Base-by-base conservation (phyloP, 306 rosid species). In the Astragalus glycyphyllos region DNA sequence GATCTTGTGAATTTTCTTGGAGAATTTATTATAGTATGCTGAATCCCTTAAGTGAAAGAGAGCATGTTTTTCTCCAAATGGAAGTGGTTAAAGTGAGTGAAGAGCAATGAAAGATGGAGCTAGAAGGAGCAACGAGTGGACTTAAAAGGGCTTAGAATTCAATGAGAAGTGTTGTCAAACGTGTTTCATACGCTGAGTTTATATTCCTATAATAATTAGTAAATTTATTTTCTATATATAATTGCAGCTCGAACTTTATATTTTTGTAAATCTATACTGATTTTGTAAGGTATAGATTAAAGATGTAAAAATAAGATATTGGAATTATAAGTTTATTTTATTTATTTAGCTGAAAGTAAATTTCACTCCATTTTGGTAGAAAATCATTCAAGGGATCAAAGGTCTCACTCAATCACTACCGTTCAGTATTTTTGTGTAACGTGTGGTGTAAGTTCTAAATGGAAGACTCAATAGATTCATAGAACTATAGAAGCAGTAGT, bases 1-100 rank as follows among this genome's bases (percentile, higher is more conserved):
- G 79, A 85, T 75, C 79, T 84, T 64, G n/a, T n/a, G n/a, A n/a
- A n/a, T n/a, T n/a, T n/a, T n/a, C 31, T n/a, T 11, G 8, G 44
- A 15, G 44, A 69, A 69, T 58, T 20, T 20, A 20, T 16, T 76
- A 9, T 51, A 45, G 45, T 29, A 11, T 53, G 40, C 3, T 56
- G n/a, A 34, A n/a, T 37, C 14, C 15, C 20, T 41, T 50, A 61
- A 6, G 20, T 11, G 37, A 53, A 62, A 47, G 31, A 29, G 11
- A 53, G 8, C 5, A 74, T 63, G 65, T 17, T 45, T 74, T 45
- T 17, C 73, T 12, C 45, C 49, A 55, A 40, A 23, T 31, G 42
- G 35, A 12, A 75, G 46, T 44, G 7, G 31, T 55, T 46, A 4
- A 17, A 13, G 68, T 11, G 66, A 29, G 49, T 12, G n/a, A 1